Conservation (phyloP, 495 filamentous ascomycete species). For the Xylaria grammica region DNA sequence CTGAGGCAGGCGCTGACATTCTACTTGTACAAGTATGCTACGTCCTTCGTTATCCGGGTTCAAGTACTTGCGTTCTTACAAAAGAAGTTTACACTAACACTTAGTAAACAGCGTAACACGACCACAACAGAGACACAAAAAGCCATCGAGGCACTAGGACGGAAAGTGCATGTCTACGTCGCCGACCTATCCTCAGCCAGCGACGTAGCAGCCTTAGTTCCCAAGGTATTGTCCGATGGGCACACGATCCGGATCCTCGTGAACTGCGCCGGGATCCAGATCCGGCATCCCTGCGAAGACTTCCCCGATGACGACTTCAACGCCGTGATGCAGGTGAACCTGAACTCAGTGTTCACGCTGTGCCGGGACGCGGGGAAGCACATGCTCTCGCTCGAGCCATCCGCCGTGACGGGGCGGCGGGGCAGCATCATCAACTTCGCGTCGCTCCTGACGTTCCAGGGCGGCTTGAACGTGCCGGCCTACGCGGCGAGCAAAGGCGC, state of each 20-base stretch:
- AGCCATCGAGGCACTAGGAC: conserved; percentile 66
- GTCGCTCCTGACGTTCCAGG: conserved; percentile 85
- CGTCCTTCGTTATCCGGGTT: neutral
- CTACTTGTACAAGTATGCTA: conserved; percentile 66
- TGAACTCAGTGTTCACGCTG: conserved; percentile 80
- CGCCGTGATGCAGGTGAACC: conserved; percentile 84
- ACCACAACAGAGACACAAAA: conserved; percentile 68
- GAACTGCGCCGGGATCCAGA: conserved; percentile 87
- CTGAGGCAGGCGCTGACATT: conserved; percentile 84
- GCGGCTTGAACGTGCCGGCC: conserved; percentile 87
- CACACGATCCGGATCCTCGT: conserved; percentile 73
- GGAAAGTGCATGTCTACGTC: conserved; percentile 70
- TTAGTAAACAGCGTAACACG: conserved; percentile 39
- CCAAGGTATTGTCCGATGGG: conserved; percentile 63
- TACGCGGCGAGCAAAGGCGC: conserved; percentile 91
- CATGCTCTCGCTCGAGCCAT: conserved; percentile 67
- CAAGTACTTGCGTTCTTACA: neutral
- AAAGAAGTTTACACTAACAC: neutral
- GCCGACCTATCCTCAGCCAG: conserved; percentile 71
- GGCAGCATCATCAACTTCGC: conserved; percentile 89
- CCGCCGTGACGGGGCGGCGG: conserved; percentile 58
- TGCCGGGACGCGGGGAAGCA: conserved; percentile 86
- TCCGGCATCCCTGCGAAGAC: conserved; percentile 72
- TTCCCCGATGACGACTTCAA: conserved; percentile 88
- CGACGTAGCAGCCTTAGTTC: conserved; percentile 66